Percentiles rank a stretch among this genome's conserved stretches.
phyloP scores from a whole-genome alignment of 2,329 filamentous ascomycete species.

The Byssochlamys sp. region DNA sequence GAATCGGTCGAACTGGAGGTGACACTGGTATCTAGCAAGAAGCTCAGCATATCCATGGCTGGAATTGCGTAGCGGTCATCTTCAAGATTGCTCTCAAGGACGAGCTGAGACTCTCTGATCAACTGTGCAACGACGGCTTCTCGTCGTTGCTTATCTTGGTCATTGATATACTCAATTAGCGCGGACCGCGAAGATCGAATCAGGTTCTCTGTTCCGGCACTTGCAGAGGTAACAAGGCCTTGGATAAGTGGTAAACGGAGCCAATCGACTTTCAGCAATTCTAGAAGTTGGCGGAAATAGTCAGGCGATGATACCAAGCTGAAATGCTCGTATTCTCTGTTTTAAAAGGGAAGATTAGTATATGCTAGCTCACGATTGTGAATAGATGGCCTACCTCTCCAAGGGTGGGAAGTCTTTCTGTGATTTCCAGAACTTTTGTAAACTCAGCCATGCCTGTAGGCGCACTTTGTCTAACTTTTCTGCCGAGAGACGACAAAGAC shows the following conservation, averaged over 20 bases:
- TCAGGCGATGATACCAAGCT: constrained; percentile 34
- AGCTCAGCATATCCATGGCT: constrained; percentile 65
- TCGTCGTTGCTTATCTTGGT: constrained; percentile 17
- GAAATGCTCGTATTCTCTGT: constrained; percentile 34
- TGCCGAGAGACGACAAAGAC: constrained; percentile 59
- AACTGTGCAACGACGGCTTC: constrained; percentile 35
- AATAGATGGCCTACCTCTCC: constrained; percentile 32
- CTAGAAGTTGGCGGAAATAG: constrained; percentile 36
- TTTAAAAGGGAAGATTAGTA: constrained; percentile 8
- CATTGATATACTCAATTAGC: constrained; percentile 28
- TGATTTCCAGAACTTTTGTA: constrained; percentile 33
- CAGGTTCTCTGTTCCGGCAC: constrained; percentile 36
- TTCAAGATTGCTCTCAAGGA: constrained; percentile 44
- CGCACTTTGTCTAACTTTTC: constrained; percentile 89
- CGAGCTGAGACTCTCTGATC: constrained; percentile 44
- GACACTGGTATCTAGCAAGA: constrained; percentile 58
- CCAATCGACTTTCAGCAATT: constrained; percentile 27
- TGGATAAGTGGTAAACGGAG: constrained; percentile 30
- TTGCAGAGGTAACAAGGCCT: constrained; percentile 37
- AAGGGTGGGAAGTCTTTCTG: constrained; percentile 23
- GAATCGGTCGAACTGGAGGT: constrained; percentile 34
- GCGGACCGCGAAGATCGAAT: constrained; percentile 34
- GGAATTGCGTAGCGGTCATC: constrained; percentile 66
- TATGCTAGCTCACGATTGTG: neutral
- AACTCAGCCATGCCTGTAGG: constrained; percentile 39